Conservation (phyloP, 257 asterid species). For the Agastache rugosa region DNA sequence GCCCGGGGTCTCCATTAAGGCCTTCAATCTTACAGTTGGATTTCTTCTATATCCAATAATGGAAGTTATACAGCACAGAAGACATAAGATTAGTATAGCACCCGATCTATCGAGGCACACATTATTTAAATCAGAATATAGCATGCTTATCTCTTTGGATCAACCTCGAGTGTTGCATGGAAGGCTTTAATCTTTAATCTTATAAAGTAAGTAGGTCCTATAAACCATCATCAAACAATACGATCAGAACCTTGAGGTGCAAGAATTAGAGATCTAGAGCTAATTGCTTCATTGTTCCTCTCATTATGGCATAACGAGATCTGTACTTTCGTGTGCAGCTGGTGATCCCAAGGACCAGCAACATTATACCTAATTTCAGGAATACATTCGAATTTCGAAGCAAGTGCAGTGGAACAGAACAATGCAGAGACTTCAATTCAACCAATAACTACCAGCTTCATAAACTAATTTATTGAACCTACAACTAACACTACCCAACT, state of each 20-base stretch:
- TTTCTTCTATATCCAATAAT: constrained; percentile 44
- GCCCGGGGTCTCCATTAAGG: constrained; percentile 56
- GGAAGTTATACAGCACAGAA: constrained; percentile 34
- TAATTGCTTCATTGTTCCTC: constrained; percentile 27
- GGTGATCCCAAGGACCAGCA: not conserved
- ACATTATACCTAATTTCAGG: constrained; percentile 29
- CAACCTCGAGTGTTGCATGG: constrained; percentile 57
- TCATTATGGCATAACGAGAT: constrained; percentile 22
- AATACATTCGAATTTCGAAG: constrained; percentile 18
- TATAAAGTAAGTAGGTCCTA: constrained; percentile 56
- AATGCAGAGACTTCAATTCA: constrained; percentile 12
- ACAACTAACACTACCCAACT: constrained; percentile 11
- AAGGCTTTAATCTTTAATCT: constrained; percentile 58
- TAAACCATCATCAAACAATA: constrained; percentile 47
- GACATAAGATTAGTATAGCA: constrained; percentile 32
- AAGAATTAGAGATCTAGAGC: constrained; percentile 17
- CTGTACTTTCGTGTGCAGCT: not conserved
- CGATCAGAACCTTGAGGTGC: constrained; percentile 41
- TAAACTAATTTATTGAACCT: constrained; percentile 13
- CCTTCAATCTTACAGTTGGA: constrained; percentile 57
- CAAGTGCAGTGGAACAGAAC: constrained; percentile 18
- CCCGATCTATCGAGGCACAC: constrained; percentile 16
- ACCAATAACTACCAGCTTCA: constrained; percentile 10
- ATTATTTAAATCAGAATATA: constrained; percentile 35
- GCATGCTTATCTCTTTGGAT: constrained; percentile 62